A percentile compares a stretch with the other conserved stretches of the same genome.
These are phyloP conservation scores for button mushroom (Agaricus bisporus) DNA, from an alignment of 768 basidiomycete species.

Conservation along the genomic window DNA sequence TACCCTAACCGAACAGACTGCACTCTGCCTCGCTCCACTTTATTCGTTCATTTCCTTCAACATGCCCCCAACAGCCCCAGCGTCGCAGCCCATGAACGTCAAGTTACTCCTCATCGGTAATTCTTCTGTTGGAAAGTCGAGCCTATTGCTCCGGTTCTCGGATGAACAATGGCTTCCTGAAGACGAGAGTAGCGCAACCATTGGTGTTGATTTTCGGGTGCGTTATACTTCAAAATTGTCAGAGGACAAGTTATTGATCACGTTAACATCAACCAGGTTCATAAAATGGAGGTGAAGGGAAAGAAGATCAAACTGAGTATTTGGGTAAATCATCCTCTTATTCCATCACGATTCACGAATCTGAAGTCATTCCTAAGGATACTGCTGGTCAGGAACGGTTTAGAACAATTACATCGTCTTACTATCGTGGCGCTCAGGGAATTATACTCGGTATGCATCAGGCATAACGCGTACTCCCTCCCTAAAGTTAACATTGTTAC, in stretches of 20 bases:
- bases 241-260: not conserved
- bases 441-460: slow-evolving; percentile 58
- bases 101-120: slow-evolving; percentile 85
- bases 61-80: slow-evolving; percentile 27
- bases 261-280: slow-evolving; percentile 46
- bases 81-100: slow-evolving; percentile 53
- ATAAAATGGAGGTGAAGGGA: slow-evolving; percentile 81
- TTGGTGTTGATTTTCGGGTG: slow-evolving; percentile 82
- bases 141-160: slow-evolving; percentile 88
- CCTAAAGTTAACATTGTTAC: not conserved
- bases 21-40: not conserved
- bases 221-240: slow-evolving; percentile 20
- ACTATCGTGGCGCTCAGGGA: slow-evolving; percentile 87
- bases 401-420: slow-evolving; percentile 89
- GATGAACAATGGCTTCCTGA: slow-evolving; percentile 94
- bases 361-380: slow-evolving; percentile 45
- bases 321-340: slow-evolving; percentile 59
- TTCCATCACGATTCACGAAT: not conserved
- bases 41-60: not conserved
- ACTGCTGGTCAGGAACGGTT: slow-evolving; percentile 98
- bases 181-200: slow-evolving; percentile 83
- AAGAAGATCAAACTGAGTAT: slow-evolving; percentile 90
- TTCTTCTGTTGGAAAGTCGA: slow-evolving; percentile 90
- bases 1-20: not conserved
- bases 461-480: not conserved